Evolutionary conservation across 116 monocot species (phyloP), one percentile per base, ranked within the genome.

Genomic region (Papilionanthe hybrid): DNA sequence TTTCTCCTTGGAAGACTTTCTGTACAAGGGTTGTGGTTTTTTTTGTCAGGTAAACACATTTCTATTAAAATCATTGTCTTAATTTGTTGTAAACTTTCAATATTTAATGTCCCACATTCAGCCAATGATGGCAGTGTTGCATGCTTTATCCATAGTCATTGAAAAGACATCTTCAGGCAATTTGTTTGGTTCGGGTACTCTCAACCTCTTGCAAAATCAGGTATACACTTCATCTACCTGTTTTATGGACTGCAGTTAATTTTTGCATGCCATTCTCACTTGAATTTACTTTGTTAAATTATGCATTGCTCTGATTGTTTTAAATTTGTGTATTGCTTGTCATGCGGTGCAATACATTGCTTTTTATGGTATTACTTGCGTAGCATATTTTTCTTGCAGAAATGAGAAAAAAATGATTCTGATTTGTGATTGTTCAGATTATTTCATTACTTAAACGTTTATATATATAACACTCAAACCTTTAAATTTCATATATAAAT

Each of bases 1-100:
- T 99, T 98, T 79, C 98, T 87, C 43, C 86, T 94, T 79, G 98
- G 98, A 65, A 94, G 91, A 77, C 93, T 94, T 71, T 94, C 98
- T 30, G 85, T 93, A 72, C 98, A 99, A 75, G 93, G 93, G 45
- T 82, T 99, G 32, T 99, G 92, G 98, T n/a, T 99, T 99, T 73
- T 99, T 86, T 77, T 99, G 98, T 84, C 98, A 99, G 93, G 98
- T 99, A 30, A 48, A 28, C 43, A 6, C 72, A 43, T 42, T 72
- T 43, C 72, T 42, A 15, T 67, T 53, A 67, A 69, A 27, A 32
- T 1, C n/a, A 77, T 2, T 5, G 1, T 71, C 48, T 41, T 74
- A 9, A 77, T 42, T 75, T 0, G 6, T 44, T 78, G 27, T 69
- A 63, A 81, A 50, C 76, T 49, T 75, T 37, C 72, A n/a, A 45